phyloP scores from a whole-genome alignment of 2,329 filamentous ascomycete genomes.

The Botrytis medusae region DNA sequence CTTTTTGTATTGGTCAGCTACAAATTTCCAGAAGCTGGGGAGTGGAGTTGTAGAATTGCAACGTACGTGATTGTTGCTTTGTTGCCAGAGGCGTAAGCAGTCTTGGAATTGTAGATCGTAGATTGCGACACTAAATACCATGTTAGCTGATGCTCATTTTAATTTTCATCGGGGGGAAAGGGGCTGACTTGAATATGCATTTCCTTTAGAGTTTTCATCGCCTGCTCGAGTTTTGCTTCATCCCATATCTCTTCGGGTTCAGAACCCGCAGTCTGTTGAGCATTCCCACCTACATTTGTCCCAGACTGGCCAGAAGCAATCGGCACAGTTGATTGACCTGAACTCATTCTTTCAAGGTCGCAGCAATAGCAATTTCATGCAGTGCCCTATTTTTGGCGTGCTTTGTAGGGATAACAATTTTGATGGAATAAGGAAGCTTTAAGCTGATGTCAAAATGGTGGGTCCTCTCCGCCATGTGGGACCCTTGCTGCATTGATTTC shows the following conservation, averaged over 20 bases:
- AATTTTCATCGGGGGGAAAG: neutral
- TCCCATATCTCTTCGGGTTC: constrained; percentile 36
- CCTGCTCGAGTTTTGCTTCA: constrained; percentile 38
- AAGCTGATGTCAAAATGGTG: constrained; percentile 10
- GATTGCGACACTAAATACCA: constrained; percentile 46
- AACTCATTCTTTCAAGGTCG: constrained; percentile 13
- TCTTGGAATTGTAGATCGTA: constrained; percentile 51
- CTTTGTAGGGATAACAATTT: neutral
- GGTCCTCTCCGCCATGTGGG: constrained; percentile 15
- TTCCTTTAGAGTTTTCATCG: constrained; percentile 39
- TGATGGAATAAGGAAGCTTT: constrained; percentile 7
- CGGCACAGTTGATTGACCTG: constrained; percentile 4
- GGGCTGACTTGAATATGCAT: constrained; percentile 41
- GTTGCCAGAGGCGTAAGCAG: constrained; percentile 53
- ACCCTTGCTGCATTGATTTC: constrained; percentile 1
- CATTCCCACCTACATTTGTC: neutral
- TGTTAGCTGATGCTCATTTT: neutral
- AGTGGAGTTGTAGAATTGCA: neutral
- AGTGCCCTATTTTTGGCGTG: constrained; percentile 1
- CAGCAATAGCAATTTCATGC: constrained; percentile 2
- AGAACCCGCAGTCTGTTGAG: constrained; percentile 7
- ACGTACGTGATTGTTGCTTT: constrained; percentile 53
- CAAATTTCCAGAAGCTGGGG: neutral
- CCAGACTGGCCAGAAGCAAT: neutral
- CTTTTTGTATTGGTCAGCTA: constrained; percentile 41